Percentiles rank a stretch among this genome's conserved stretches.
These are phyloP conservation scores for Mycena albidolilacea DNA, from an alignment of 768 basidiomycete genomes.

Conservation along the genomic window DNA sequence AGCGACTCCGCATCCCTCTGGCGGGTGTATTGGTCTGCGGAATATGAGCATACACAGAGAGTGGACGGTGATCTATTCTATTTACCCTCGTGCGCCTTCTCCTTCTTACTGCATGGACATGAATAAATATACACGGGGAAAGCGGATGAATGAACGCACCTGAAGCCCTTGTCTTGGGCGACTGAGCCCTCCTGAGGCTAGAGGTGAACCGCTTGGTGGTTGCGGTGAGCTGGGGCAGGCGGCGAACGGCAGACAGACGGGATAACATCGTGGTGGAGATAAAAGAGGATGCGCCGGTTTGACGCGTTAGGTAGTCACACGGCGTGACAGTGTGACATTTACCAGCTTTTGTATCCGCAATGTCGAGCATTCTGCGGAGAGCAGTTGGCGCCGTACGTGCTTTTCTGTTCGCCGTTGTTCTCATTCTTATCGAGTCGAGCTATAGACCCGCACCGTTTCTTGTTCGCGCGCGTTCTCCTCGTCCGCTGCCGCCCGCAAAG, in stretches of 20 bases:
- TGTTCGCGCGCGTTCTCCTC: conserved; percentile 35
- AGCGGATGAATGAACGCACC: not conserved
- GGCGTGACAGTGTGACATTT: conserved; percentile 13
- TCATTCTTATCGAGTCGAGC: not conserved
- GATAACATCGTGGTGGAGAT: conserved; percentile 32
- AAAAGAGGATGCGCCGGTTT: conserved; percentile 4
- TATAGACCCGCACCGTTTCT: conserved; percentile 31
- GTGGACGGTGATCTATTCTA: not conserved
- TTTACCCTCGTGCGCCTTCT: conserved; percentile 68
- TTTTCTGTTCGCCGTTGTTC: not conserved
- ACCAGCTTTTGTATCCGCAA: conserved; percentile 11
- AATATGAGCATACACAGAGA: not conserved
- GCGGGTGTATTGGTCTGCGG: conserved; percentile 65
- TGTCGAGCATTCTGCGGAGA: conserved; percentile 41
- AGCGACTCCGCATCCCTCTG: conserved; percentile 60
- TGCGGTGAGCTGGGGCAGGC: conserved; percentile 29
- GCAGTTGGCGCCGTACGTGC: conserved; percentile 37
- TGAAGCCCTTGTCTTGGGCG: conserved; percentile 36
- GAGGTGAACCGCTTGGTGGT: conserved; percentile 30
- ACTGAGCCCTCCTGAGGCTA: conserved; percentile 31
- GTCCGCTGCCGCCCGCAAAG: conserved; percentile 39
- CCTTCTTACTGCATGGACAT: conserved; percentile 59
- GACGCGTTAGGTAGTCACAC: conserved; percentile 8
- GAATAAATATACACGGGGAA: not conserved
- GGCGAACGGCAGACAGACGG: conserved; percentile 27